A percentile compares a stretch with the other conserved stretches of the same genome.
phyloP scores from a whole-genome alignment of 306 rosid species.

The Elaeagnus macrophylla region DNA sequence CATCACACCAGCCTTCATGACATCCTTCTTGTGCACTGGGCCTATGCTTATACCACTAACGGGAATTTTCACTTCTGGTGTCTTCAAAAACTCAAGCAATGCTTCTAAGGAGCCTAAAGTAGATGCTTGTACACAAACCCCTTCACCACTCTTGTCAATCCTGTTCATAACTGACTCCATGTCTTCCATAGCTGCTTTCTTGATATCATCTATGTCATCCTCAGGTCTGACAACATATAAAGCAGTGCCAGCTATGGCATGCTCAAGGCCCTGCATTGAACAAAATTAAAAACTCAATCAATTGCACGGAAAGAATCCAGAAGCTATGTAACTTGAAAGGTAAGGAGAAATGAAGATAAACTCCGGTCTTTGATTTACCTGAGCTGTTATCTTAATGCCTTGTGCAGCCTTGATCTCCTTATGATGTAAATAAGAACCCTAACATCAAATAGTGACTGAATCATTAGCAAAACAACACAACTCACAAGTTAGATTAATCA shows the following conservation, averaged over 20 bases:
- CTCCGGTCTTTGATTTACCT: constrained; percentile 44
- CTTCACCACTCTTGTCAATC: constrained; percentile 86
- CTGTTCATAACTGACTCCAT: constrained; percentile 73
- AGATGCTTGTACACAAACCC: constrained; percentile 95
- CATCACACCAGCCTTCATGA: constrained; percentile 97
- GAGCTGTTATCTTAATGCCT: constrained; percentile 93
- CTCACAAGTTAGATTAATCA: no score
- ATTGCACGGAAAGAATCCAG: background rate
- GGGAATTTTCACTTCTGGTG: constrained; percentile 81
- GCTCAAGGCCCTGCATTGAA: constrained; percentile 73
- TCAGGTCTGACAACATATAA: constrained; percentile 73
- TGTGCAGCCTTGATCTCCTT: constrained; percentile 96
- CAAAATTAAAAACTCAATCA: background rate
- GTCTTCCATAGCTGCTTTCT: constrained; percentile 69
- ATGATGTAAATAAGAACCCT: constrained; percentile 89
- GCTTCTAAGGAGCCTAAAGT: constrained; percentile 96
- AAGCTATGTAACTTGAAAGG: background rate
- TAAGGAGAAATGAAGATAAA: constrained; percentile 3
- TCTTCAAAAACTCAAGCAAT: constrained; percentile 84
- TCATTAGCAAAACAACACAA: constrained; percentile 3
- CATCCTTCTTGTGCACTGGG: constrained; percentile 93
- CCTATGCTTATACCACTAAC: constrained; percentile 92
- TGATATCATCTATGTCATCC: constrained; percentile 74
- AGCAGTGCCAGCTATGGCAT: constrained; percentile 86
- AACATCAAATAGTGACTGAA: constrained; percentile 29